Evolutionary conservation across 306 rosid genomes (phyloP), one percentile per base, ranked within the genome.

Genomic region (Cicer arietinum): DNA sequence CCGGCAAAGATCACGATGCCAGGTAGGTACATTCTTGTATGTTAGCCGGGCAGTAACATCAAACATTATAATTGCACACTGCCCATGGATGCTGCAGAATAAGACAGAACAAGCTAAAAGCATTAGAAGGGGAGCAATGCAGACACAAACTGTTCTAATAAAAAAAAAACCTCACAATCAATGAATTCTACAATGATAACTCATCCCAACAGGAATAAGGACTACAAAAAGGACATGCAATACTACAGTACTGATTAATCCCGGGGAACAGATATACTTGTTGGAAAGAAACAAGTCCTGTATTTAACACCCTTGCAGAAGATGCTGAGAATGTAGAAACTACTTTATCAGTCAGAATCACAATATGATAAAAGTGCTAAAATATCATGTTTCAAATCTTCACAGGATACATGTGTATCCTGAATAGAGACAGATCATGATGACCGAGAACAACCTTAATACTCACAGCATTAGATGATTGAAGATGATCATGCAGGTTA

Each of bases 1-100:
- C 96, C 96, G 72, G 37, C 96, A 88, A 73, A 90, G 96, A 76
- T 90, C 96, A 11, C 96, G 81, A 40, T 90, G 93, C 96, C 96
- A 90, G 10, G 96, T 90, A 6, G 96, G 93, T 3, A 90, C 96
- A 70, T 90, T 90, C 16, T 14, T 14, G 16, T 14, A 14, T 14
- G 16, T 14, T 14, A 14, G 0, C 16, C 16, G 16, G 0, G 16
- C 16, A 14, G 16, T 14, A 14, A 14, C 16, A 14, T 14, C 16
- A 14, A 14, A 14, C 16, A 14, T 90, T 51, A 90, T 90, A 25
- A 90, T 90, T 0, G 93, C 96, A 78, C 96, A 90, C 48, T 90
- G 96, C 30, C 96, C 96, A 35, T 90, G 96, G 69, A 90, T 90
- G 63, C 96, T 90, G 89, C 79, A 83, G 7, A 1, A 37, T 0